Base-by-base conservation (phyloP, 257 asterid species). In the Nicotiana obtusifolia region DNA sequence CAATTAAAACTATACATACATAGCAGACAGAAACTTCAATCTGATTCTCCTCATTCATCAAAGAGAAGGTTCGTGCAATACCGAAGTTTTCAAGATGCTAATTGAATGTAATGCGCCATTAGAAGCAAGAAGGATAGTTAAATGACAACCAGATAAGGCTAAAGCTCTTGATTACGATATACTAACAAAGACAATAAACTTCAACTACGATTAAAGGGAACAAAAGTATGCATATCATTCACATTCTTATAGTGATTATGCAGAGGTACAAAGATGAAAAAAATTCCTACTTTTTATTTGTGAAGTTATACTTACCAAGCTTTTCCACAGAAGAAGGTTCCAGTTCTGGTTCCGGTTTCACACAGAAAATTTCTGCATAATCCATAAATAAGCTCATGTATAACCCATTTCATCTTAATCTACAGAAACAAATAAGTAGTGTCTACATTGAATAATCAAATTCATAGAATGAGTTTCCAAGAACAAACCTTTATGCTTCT, bases 401-500 rank as follows among this genome's bases (percentile, higher is more conserved):
- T 53, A 53, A 33, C 30, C n/a, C 9, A 7, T 5, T 4, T 14
- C 6, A 60, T 60, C 33, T n/a, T 35, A 44, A 78, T 5, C 17
- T 65, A 13, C 57, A 76, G 0, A 82, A 73, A 10, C 9, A 41
- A 41, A 41, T 57, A 37, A 60, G 61, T 31, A 80, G 60, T 6
- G 26, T 68, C 54, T 54, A 20, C 79, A 17, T 3, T 11, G 54
- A 75, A 59, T 44, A 22, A 5, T 71, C 15, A 44, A 14, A 49
- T 75, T 75, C 37, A 20, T 19, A 44, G 1, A 71, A 44, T 13
- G 41, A 28, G n/a, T 57, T 64, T 59, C 31, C n/a, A 85, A 33
- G 52, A 53, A 30, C 54, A 16, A 33, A 92, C 98, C 97, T 92
- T 95, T 95, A 87, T 95, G 98, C 82, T 92, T 95, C 93, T 87